A percentile compares a stretch with the other conserved stretches of the same genome.
phyloP scores from a whole-genome alignment of 2,329 filamentous ascomycete species.

The Paramyrothecium roridum region DNA sequence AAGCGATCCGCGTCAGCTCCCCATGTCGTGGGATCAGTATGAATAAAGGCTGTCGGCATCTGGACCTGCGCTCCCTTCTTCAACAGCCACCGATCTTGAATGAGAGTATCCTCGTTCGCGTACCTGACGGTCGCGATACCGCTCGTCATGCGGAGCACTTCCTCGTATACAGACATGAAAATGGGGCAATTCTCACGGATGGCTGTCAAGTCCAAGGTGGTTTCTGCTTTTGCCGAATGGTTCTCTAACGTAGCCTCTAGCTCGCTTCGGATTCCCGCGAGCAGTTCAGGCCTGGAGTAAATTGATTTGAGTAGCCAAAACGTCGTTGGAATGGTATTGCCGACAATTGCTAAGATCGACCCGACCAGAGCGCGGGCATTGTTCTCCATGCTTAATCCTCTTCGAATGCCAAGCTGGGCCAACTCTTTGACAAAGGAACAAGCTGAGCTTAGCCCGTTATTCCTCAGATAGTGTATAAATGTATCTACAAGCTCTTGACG shows the following conservation, averaged over 20 bases:
- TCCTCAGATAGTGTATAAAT: conserved; percentile 8
- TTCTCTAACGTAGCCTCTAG: conserved; percentile 7
- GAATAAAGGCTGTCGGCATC: conserved; percentile 16
- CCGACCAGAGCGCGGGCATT: conserved; percentile 14
- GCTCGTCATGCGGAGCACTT: conserved; percentile 13
- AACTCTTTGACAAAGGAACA: conserved; percentile 14
- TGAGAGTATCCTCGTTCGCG: conserved; percentile 12
- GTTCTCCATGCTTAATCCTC: conserved; percentile 13
- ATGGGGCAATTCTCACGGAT: conserved; percentile 10
- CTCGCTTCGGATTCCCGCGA: conserved; percentile 6
- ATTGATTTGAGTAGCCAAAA: conserved; percentile 11
- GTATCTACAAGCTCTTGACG: conserved; percentile 10
- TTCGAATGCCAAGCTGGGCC: conserved; percentile 6
- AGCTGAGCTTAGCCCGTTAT: conserved; percentile 7
- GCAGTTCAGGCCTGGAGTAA: conserved; percentile 7
- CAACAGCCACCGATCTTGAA: conserved; percentile 10
- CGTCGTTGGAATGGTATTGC: conserved; percentile 13
- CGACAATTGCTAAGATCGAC: conserved; percentile 13
- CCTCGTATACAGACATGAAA: conserved; percentile 14
- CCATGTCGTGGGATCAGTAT: conserved; percentile 12
- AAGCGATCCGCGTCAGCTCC: conserved; percentile 11
- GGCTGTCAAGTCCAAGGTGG: conserved; percentile 1
- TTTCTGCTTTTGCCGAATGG: neutral
- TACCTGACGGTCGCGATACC: conserved; percentile 15
- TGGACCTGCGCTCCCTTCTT: conserved; percentile 16